A percentile compares a stretch with the other conserved stretches of the same genome.
phyloP scores from a whole-genome alignment of 345 rosid species.

The Pistacia atlantica region DNA sequence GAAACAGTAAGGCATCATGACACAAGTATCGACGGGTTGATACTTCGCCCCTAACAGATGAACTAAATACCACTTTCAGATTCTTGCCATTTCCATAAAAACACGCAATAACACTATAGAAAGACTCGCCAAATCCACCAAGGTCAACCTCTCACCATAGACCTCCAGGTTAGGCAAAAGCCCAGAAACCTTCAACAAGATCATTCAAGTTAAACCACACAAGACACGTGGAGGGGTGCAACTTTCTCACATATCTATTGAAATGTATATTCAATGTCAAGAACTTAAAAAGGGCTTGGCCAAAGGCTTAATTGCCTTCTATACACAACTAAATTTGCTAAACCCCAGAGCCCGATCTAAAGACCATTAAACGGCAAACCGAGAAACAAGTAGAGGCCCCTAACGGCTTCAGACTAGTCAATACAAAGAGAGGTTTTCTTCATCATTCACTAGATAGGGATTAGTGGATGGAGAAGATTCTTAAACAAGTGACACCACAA shows the following conservation, averaged over 20 bases:
- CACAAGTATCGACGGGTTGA: constrained; percentile 79
- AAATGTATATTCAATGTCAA: constrained; percentile 31
- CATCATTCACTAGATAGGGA: background rate
- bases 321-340: constrained; percentile 10
- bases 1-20: constrained; percentile 98
- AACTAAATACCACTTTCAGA: constrained; percentile 89
- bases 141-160: constrained; percentile 91
- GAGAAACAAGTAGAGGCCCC: background rate
- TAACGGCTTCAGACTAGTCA: background rate
- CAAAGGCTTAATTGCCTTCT: constrained; percentile 17
- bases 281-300: constrained; percentile 30
- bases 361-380: background rate
- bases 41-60: constrained; percentile 86
- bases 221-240: constrained; percentile 44
- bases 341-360: constrained; percentile 17
- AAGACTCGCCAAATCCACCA: constrained; percentile 93
- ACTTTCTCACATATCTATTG: constrained; percentile 45
- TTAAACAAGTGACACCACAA: background rate
- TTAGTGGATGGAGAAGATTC: background rate
- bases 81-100: constrained; percentile 80
- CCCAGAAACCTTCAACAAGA: constrained; percentile 99
- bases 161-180: constrained; percentile 89
- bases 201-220: constrained; percentile 80
- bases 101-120: constrained; percentile 72
- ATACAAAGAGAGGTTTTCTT: background rate